A percentile compares a stretch with the other conserved stretches of the same genome.
Conservation (phyloP, 202 grass and related monocot species). For the Cymbopogon flexuosus region DNA sequence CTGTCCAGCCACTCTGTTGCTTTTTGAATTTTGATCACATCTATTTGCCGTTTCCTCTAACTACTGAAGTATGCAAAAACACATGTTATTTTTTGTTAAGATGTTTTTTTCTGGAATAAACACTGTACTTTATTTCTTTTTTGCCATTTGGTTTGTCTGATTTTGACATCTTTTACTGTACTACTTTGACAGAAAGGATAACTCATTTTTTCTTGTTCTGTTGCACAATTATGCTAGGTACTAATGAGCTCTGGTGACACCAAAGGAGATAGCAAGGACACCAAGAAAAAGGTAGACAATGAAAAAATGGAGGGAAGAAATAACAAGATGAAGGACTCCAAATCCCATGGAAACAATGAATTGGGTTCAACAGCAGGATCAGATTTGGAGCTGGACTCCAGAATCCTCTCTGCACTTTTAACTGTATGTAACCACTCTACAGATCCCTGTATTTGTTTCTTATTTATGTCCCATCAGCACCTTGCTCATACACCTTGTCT, state of each 20-base stretch:
- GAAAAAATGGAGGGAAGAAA: constrained; percentile 42
- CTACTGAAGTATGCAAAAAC: background rate
- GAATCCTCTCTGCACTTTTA: constrained; percentile 86
- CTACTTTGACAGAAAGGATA: constrained; percentile 1
- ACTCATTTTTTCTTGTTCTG: constrained; percentile 18
- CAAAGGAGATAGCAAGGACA: constrained; percentile 37
- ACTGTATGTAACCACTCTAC: constrained; percentile 54
- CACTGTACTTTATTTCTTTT: constrained; percentile 9
- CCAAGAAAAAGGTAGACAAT: constrained; percentile 51
- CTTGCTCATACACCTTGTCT: background rate
- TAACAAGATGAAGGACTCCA: constrained; percentile 37
- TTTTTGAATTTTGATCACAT: background rate
- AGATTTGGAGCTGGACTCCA: constrained; percentile 87
- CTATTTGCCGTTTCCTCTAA: background rate
- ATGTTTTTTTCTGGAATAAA: background rate
- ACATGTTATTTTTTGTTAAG: background rate
- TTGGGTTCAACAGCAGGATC: constrained; percentile 41
- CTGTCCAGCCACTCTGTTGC: background rate
- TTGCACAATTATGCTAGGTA: constrained; percentile 51
- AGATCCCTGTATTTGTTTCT: constrained; percentile 13
- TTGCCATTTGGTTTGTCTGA: background rate
- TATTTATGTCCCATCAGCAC: background rate
- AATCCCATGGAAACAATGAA: constrained; percentile 40
- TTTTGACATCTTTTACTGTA: constrained; percentile 22
- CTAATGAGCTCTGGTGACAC: constrained; percentile 51